Percentiles rank a stretch among this genome's conserved stretches.
These are phyloP conservation scores for Monosporascus sp. DNA, from an alignment of 2,329 filamentous ascomycete species.

Conservation along the genomic window DNA sequence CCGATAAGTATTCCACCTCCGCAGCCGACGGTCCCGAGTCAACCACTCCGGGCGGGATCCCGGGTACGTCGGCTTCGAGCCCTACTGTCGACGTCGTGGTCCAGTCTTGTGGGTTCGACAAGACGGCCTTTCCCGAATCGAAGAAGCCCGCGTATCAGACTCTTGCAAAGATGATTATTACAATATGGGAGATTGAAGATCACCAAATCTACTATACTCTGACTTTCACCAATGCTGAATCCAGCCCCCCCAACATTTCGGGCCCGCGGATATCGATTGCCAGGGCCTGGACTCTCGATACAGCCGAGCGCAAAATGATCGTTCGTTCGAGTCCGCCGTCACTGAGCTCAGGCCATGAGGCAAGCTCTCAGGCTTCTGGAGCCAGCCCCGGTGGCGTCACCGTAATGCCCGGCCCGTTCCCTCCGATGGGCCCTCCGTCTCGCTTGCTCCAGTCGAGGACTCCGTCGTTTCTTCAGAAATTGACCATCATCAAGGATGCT, in stretches of 20 bases:
- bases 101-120: conserved; percentile 41
- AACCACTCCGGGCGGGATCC: conserved; percentile 26
- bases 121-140: conserved; percentile 31
- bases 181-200: conserved; percentile 66
- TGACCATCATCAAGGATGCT: conserved; percentile 71
- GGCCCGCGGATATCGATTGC: conserved; percentile 34
- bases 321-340: conserved; percentile 42
- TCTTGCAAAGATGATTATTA: conserved; percentile 71
- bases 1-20: conserved; percentile 32
- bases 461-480: conserved; percentile 67
- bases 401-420: conserved; percentile 56
- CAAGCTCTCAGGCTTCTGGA: conserved; percentile 40
- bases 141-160: conserved; percentile 38
- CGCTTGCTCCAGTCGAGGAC: conserved; percentile 49
- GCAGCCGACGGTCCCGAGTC: conserved; percentile 25
- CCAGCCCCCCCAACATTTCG: conserved; percentile 27
- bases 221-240: conserved; percentile 63
- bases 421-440: conserved; percentile 61
- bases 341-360: conserved; percentile 42
- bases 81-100: conserved; percentile 66
- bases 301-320: conserved; percentile 42
- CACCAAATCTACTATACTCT: conserved; percentile 66
- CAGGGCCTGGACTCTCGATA: conserved; percentile 37
- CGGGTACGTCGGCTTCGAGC: conserved; percentile 43
- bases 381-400: conserved; percentile 47